Base-by-base conservation (phyloP, 495 filamentous ascomycete species). In the Aspergillus avenaceus region DNA sequence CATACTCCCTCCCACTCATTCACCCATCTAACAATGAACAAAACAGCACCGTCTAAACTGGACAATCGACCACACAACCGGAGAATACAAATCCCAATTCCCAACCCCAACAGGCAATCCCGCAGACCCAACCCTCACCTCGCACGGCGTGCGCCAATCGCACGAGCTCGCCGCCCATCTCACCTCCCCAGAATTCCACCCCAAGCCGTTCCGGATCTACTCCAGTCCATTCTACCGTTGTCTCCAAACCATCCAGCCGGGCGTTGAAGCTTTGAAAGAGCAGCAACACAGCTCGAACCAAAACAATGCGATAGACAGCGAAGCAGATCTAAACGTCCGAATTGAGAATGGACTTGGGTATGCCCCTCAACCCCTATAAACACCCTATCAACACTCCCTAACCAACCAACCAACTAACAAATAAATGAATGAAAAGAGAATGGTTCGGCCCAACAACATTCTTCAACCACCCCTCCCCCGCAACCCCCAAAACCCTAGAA, bases 151-250 rank as follows among this genome's bases (percentile, higher is more conserved):
- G 21, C 75, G 79, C 11, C 93, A 98, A 69, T 79, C 88, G n/a
- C 72, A 83, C 38, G 83, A 97, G 65, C 80, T 97, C 23, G 88
- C 81, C 8, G 67, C 66, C 4, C 76, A 90, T 38, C 68, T 97
- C 21, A 36, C 65, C n/a, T 63, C 64, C 4, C 60, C 85, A 4
- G 63, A 83, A 19, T 86, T 90, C 9, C 78, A 84, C 27, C 85
- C 91, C 21, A 77, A 81, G 45, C 72, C 72, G n/a, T 74, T 70
- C 34, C 57, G 71, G 2, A 71, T 97, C 57, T 97, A 96, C 72
- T 84, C 78, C 12, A 89, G 84, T 52, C 89, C 90, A 12, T 97
- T 91, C 61, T 97, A 95, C 66, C 82, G 93, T 46, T 98, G 93
- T 64, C 71, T 97, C 16, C 88, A 97, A 66, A 97, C 93, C 0